Conservation (phyloP, 1,284 basidiomycete genomes). For the Ceratobasidium sp. region DNA sequence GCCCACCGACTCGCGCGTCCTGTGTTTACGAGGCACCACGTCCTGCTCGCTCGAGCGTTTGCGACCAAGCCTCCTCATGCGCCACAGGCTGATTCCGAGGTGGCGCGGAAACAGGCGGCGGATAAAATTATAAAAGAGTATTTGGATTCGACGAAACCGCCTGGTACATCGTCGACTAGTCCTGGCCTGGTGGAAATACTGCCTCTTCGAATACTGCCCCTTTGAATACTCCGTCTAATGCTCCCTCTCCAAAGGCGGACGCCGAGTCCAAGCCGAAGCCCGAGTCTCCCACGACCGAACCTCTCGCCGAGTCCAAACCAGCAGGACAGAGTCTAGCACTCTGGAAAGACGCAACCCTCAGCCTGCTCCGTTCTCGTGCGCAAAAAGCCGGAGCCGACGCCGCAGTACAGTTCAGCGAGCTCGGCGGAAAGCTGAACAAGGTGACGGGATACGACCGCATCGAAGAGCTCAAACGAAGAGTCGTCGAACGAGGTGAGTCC, state of each 20-base stretch:
- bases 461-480: slow-evolving; percentile 77
- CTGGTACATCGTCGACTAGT: background rate
- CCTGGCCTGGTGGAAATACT: background rate
- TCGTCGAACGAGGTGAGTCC: slow-evolving; percentile 77
- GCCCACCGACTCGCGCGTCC: too few relatives aligned
- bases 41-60: background rate
- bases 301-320: background rate
- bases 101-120: background rate
- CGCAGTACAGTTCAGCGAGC: slow-evolving; percentile 62
- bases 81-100: background rate
- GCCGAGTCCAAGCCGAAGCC: background rate
- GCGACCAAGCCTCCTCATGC: background rate
- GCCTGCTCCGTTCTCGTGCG: slow-evolving; percentile 9
- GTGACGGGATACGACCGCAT: slow-evolving; percentile 92
- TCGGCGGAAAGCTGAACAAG: slow-evolving; percentile 80
- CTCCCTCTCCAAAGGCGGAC: background rate
- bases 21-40: too few relatives aligned
- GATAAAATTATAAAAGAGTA: slow-evolving; percentile 26
- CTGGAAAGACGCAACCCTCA: slow-evolving; percentile 14
- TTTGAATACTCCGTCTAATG: background rate
- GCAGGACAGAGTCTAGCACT: slow-evolving; percentile 5
- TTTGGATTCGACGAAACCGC: slow-evolving; percentile 13
- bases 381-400: slow-evolving; percentile 53
- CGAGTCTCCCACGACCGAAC: background rate
- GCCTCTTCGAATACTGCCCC: background rate